Conservation (phyloP, 768 basidiomycete genomes). For the Podaxis pistillaris region DNA sequence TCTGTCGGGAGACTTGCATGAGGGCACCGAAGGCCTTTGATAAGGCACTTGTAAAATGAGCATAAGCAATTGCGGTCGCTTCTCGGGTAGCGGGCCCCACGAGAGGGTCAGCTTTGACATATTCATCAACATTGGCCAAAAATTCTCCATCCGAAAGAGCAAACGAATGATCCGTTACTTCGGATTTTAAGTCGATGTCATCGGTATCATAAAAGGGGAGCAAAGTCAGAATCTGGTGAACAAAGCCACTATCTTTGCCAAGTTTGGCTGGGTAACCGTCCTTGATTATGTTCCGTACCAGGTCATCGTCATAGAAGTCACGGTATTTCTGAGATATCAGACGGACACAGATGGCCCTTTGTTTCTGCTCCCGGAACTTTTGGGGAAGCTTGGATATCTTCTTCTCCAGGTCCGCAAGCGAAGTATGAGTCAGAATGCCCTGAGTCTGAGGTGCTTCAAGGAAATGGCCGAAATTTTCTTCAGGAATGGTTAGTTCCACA, state of each 20-base stretch:
- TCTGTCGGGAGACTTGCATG: neutral
- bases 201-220: neutral
- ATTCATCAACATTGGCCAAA: neutral
- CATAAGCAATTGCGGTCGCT: neutral
- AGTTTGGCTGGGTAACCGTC: neutral
- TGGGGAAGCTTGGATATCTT: neutral
- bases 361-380: neutral
- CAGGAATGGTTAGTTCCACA: neutral
- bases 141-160: neutral
- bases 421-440: neutral
- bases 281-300: neutral
- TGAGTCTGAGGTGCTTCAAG: neutral
- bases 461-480: neutral
- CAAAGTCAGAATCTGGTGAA: neutral
- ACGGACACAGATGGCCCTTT: neutral
- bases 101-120: slow-evolving; percentile 2
- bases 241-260: neutral
- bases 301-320: neutral
- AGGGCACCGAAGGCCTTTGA: neutral
- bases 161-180: neutral
- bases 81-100: neutral
- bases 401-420: neutral
- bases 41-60: neutral
- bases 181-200: slow-evolving; percentile 1
- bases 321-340: neutral